Base-by-base conservation (phyloP, 176 grass and related monocot species). In the Eremochloa ophiuroides region DNA sequence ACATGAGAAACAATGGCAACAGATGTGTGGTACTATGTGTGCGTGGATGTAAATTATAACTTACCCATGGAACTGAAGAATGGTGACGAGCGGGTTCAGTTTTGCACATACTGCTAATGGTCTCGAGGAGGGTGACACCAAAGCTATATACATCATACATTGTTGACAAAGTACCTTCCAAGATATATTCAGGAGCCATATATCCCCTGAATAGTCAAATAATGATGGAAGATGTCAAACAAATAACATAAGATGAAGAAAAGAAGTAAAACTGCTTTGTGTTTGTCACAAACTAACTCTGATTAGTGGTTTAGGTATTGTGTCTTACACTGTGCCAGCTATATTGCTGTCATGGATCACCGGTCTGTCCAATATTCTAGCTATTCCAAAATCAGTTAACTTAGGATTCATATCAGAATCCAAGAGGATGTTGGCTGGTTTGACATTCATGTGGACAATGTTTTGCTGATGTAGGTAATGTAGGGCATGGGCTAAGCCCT, bases 361-460 rank as follows among this genome's bases (percentile, higher is more conserved):
- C 4, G 1, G 0, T 23, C 11, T 6, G 9, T 44, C 29, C 61
- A 66, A 15, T 0, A 34, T 44, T 46, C 3, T 66, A 66, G 76
- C 17, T 33, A 44, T 15, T 5, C 74, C 74, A 71, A 85, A 85
- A 71, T 69, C 51, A 35, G 46, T 26, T 27, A 85, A 40, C 31
- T 79, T 78, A n/a, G 83, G 75, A 38, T 79, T 64, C 83, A 85
- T 72, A 72, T 72, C 6, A 7, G 55, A 61, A n/a, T 85, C 75
- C 18, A 85, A 11, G 29, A 85, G 66, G 31, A 85, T 39, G 9
- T 64, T 79, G n/a, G 15, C 43, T 37, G 66, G 66, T 48, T 79
- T 79, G 40, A 85, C 14, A 40, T 85, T 44, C 53, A 46, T 15
- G 64, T 85, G 83, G 29, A 85, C 12, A 50, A 85, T 40, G 10